These are phyloP conservation scores for Dendrocalamus sinicus DNA, from an alignment of 176 grass and related monocot genomes.

Conservation along the genomic window DNA sequence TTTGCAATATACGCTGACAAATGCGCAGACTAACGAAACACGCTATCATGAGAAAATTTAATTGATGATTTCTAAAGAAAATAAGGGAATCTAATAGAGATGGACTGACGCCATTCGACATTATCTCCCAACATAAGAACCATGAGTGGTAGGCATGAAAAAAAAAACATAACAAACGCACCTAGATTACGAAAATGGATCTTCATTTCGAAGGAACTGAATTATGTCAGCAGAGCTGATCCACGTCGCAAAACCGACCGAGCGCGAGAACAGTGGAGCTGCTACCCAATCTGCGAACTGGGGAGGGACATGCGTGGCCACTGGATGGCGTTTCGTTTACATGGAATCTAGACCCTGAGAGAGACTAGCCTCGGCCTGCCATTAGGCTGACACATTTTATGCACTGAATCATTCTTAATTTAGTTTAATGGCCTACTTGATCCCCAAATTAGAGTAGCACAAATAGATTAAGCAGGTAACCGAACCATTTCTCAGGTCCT, in stretches of 20 bases:
- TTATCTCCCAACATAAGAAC: too few species aligned
- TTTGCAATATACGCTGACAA: too few species aligned
- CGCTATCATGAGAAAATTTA: too few species aligned
- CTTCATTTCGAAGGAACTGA: neutral
- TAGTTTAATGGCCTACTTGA: constrained; percentile 42
- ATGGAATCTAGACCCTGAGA: constrained; percentile 26
- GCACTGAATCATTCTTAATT: constrained; percentile 35
- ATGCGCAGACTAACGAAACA: too few species aligned
- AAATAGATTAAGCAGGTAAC: neutral
- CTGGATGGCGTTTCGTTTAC: constrained; percentile 25
- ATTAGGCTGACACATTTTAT: constrained; percentile 42
- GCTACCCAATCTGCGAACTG: neutral
- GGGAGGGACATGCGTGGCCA: constrained; percentile 11
- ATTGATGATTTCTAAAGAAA: too few species aligned
- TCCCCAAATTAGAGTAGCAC: neutral
- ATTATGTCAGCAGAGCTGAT: neutral
- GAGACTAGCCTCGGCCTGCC: constrained; percentile 23
- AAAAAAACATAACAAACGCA: neutral
- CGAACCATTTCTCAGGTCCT: neutral
- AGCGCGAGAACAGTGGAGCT: neutral
- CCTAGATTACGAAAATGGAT: neutral
- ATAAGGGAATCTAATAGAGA: neutral
- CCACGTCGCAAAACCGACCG: too few species aligned
- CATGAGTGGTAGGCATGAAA: too few species aligned
- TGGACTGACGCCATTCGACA: neutral